Evolutionary conservation across 163 green algal genomes (phyloP).

Genomic region (Chlorella variabilis): DNA sequence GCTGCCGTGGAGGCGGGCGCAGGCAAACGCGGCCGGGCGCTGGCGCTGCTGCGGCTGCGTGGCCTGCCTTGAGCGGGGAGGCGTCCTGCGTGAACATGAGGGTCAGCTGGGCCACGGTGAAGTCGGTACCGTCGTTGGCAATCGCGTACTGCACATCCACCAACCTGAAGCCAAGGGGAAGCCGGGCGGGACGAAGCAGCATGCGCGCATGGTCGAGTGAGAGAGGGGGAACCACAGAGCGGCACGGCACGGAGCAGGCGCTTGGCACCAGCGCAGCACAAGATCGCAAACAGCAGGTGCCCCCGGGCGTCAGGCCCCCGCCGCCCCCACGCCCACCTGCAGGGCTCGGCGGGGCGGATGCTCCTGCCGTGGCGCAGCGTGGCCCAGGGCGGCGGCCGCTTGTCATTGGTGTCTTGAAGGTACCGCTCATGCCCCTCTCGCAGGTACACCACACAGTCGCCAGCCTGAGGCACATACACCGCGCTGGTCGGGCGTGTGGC

Average conservation of each 20-base stretch:
- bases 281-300: neutral
- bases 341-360: constrained; percentile 58
- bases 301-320: no score
- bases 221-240: no score
- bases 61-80: constrained; percentile 43
- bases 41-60: no score
- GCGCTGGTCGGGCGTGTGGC: constrained; percentile 22
- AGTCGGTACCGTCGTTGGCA: constrained; percentile 44
- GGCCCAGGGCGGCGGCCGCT: constrained; percentile 55
- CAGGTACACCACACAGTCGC: constrained; percentile 61
- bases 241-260: neutral
- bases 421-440: constrained; percentile 54
- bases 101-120: constrained; percentile 43
- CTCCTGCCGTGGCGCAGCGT: neutral
- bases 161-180: constrained; percentile 35
- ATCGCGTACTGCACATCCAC: constrained; percentile 51
- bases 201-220: no score
- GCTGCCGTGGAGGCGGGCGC: no score
- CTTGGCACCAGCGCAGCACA: neutral
- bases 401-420: constrained; percentile 48
- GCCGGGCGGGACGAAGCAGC: no score
- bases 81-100: constrained; percentile 43
- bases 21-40: no score
- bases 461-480: constrained; percentile 53
- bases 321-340: constrained; percentile 16